These are phyloP conservation scores for Debaryomyces singareniensis DNA, from an alignment of 1,139 yeast genomes.

Conservation along the genomic window DNA sequence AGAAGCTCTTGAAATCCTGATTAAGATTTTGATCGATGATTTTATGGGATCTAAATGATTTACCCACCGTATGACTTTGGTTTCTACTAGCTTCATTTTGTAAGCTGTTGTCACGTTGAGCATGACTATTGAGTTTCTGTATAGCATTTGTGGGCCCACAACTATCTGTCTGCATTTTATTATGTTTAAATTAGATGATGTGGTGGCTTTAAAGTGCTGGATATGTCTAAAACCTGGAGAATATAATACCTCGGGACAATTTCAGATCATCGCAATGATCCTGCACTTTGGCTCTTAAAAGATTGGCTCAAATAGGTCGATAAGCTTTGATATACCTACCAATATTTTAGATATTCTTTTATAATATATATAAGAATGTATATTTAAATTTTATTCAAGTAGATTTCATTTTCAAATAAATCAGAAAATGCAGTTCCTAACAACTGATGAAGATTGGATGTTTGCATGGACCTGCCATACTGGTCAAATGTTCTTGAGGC, in stretches of 20 bases:
- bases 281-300: neutral
- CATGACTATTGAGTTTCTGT: constrained; percentile 25
- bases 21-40: constrained; percentile 25
- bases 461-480: constrained; percentile 76
- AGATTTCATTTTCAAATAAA: constrained; percentile 29
- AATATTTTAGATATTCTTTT: too few relatives aligned
- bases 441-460: constrained; percentile 68
- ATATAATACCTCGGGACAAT: neutral
- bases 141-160: constrained; percentile 36
- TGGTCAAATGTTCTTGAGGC: constrained; percentile 57
- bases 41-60: constrained; percentile 6
- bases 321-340: too few relatives aligned
- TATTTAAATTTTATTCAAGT: constrained; percentile 2
- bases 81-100: constrained; percentile 18
- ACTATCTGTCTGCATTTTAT: constrained; percentile 25
- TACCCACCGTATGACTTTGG: constrained; percentile 5
- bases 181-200: neutral
- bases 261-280: neutral
- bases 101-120: constrained; percentile 27
- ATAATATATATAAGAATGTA: constrained; percentile 3
- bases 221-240: neutral
- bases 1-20: constrained; percentile 30
- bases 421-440: constrained; percentile 61
- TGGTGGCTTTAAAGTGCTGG: neutral
- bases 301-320: neutral